phyloP scores from a whole-genome alignment of 306 rosid species.

The Vicia villosa region DNA sequence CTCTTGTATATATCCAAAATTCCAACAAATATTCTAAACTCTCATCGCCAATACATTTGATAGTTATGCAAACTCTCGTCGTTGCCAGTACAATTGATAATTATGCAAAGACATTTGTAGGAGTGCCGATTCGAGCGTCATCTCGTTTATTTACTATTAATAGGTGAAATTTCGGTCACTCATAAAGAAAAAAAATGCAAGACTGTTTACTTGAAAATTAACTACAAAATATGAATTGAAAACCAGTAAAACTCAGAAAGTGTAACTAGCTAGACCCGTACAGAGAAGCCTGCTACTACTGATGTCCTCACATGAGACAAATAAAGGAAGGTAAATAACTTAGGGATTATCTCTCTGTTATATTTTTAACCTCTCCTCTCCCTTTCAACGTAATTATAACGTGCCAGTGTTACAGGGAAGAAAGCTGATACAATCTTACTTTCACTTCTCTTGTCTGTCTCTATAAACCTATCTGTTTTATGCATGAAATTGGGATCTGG shows the following conservation, averaged over 20 bases:
- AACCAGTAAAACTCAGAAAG: constrained; percentile 35
- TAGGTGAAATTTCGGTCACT: too few relatives aligned
- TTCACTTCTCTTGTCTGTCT: constrained; percentile 43
- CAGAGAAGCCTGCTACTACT: constrained; percentile 45
- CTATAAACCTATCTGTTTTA: constrained; percentile 33
- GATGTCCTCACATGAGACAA: constrained; percentile 46
- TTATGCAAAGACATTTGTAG: too few relatives aligned
- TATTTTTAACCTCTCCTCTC: constrained; percentile 26
- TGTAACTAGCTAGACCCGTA: constrained; percentile 36
- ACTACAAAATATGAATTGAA: constrained; percentile 24
- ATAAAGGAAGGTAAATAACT: constrained; percentile 38
- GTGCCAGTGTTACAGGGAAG: constrained; percentile 50
- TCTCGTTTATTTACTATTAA: too few relatives aligned
- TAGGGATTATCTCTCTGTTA: constrained; percentile 39
- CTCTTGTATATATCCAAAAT: too few relatives aligned
- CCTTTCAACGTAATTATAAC: constrained; percentile 53
- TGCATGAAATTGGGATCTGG: constrained; percentile 52
- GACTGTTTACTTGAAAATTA: not conserved
- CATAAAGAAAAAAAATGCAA: too few relatives aligned
- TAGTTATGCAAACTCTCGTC: too few relatives aligned
- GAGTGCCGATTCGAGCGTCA: too few relatives aligned
- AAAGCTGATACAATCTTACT: constrained; percentile 47
- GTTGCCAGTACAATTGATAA: too few relatives aligned
- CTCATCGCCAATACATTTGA: too few relatives aligned
- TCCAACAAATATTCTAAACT: too few relatives aligned